A percentile compares a stretch with the other conserved stretches of the same genome.
These are phyloP conservation scores for Anethum foeniculum DNA, from an alignment of 140 eudicot genomes.

Conservation along the genomic window DNA sequence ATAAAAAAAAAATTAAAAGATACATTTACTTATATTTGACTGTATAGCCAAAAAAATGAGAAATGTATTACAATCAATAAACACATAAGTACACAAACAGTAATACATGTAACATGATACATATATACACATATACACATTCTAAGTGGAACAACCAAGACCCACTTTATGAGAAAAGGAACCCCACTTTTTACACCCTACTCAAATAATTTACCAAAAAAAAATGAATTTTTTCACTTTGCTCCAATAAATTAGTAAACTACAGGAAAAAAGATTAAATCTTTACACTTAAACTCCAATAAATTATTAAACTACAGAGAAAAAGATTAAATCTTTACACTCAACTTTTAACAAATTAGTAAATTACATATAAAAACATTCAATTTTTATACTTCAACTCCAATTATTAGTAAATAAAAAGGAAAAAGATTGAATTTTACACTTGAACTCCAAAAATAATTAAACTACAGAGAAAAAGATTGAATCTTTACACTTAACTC, in stretches of 20 bases:
- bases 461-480: background rate
- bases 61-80: background rate
- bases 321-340: background rate
- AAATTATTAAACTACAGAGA: background rate
- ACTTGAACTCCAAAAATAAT: background rate
- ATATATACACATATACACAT: background rate
- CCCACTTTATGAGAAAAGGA: constrained; percentile 1
- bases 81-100: background rate
- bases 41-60: background rate
- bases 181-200: background rate
- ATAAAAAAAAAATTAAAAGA: background rate
- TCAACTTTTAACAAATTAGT: background rate
- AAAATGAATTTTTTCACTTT: background rate
- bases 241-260: background rate
- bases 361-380: background rate
- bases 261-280: background rate
- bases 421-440: background rate
- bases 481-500: background rate
- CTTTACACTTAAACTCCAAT: background rate
- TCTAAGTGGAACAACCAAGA: constrained; percentile 1
- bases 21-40: background rate
- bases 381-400: background rate
- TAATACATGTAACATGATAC: background rate
- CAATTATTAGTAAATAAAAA: background rate
- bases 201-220: background rate